Evolutionary conservation across 305 asterid species (phyloP).

Genomic region (Rubia balearica): DNA sequence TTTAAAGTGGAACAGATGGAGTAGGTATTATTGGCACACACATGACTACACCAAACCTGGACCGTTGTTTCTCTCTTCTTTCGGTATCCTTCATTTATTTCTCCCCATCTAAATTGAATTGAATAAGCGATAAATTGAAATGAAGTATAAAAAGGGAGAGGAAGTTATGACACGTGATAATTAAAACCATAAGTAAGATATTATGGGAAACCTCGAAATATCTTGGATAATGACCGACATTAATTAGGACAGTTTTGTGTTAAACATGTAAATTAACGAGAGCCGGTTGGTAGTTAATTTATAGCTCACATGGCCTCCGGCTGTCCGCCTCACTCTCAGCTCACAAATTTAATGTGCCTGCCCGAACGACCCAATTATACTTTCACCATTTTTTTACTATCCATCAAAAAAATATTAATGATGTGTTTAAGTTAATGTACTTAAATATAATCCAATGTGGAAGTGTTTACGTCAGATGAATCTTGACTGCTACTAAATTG

Average conservation of each 20-base stretch:
- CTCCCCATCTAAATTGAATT: too few relatives aligned
- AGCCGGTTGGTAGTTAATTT: background rate
- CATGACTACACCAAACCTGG: slow-evolving; percentile 4
- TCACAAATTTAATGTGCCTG: background rate
- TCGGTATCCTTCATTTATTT: background rate
- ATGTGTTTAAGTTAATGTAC: too few relatives aligned
- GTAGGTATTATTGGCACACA: too few relatives aligned
- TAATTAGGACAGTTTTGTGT: background rate
- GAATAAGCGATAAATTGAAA: too few relatives aligned
- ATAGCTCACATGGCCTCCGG: background rate
- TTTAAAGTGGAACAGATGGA: too few relatives aligned
- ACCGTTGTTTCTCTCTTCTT: background rate
- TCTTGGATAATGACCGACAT: background rate
- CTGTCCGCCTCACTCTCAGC: background rate
- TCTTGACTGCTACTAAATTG: too few relatives aligned
- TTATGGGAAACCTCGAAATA: background rate
- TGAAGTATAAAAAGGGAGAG: too few relatives aligned
- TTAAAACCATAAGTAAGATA: background rate
- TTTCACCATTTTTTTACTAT: too few relatives aligned
- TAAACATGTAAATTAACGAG: background rate
- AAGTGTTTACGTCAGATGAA: too few relatives aligned
- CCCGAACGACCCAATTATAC: too few relatives aligned
- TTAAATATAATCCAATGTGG: too few relatives aligned
- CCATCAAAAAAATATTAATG: too few relatives aligned
- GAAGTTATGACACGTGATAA: background rate